Base-by-base conservation (phyloP, 2,329 filamentous ascomycete species). In the Trichophyton rubrum region DNA sequence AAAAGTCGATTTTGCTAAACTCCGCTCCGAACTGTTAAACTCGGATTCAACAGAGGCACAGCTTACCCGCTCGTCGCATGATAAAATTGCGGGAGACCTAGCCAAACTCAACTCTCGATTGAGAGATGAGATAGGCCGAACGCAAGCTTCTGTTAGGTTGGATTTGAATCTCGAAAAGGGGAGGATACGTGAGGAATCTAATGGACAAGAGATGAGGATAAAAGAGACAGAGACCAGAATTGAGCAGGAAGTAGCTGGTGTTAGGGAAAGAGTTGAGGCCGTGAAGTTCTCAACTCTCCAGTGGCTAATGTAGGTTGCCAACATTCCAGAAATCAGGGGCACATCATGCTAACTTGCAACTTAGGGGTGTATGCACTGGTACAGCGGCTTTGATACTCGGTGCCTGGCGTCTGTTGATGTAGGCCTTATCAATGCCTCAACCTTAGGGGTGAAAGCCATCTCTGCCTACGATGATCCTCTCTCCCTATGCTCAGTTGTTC, bases 181-280 rank as follows among this genome's bases (percentile, higher is more conserved):
- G 13, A 83, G 93, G 64, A 99, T 97, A 67, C 81, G 93, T 64
- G 93, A 99, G 76, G 93, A 99, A 79, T 90, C 91, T 17, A 95
- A 96, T 66, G 87, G 88, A 61, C 93, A 97, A 77, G 93, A 99
- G 75, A 84, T 99, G 75, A 95, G 96, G 79, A 90, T 99, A 69
- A 96, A 96, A 79, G 93, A 99, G 81, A 97, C 93, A 11, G 93
- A 99, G 78, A 96, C 91, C 61, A 86, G 95, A 75, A 97, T 99
- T 69, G 93, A 99, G 79, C 92, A 97, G 77, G 93, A 97, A 79
- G 90, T 93, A 59, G 92, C 92, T 45, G 87, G 88, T 35, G 74
- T 99, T 70, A 80, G 90, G 66, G 93, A 97, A 79, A 87, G 95
- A 76, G 80, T 99, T 56, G 93, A 99, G 77, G 88, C 90, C 66